phyloP scores from a whole-genome alignment of 345 rosid species.

The Eutrema heterophyllum region DNA sequence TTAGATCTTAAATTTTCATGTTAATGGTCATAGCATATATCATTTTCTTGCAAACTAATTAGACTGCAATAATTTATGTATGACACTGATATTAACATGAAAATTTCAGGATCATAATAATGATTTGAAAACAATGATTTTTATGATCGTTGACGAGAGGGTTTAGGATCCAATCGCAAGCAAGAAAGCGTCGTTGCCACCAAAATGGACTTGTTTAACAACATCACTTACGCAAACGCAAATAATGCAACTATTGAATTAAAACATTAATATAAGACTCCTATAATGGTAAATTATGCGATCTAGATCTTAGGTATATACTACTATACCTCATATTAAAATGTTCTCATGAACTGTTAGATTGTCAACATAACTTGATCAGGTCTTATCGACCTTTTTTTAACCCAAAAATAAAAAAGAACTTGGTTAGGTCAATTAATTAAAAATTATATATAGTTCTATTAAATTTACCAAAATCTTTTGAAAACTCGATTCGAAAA shows the following conservation, averaged over 20 bases:
- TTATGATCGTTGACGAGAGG: constrained; percentile 22
- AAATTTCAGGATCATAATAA: constrained; percentile 6
- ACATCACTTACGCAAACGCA: constrained; percentile 21
- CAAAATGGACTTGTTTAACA: constrained; percentile 13
- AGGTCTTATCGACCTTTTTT: background rate
- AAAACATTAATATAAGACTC: background rate
- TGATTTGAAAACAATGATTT: constrained; percentile 19
- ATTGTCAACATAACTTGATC: constrained; percentile 14
- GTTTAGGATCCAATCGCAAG: constrained; percentile 19
- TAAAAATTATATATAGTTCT: background rate
- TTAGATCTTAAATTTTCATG: background rate
- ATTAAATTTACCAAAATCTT: background rate
- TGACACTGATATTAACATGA: constrained; percentile 2
- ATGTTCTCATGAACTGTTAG: background rate
- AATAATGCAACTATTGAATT: background rate
- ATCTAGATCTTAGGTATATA: constrained; percentile 24
- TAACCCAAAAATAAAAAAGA: background rate
- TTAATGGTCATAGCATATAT: background rate
- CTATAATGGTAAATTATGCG: constrained; percentile 27
- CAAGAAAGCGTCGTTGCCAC: constrained; percentile 10
- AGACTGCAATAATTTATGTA: background rate
- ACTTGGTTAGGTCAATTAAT: background rate
- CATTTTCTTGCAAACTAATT: background rate
- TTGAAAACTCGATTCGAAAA: background rate
- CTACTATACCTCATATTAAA: background rate